Conservation (phyloP, 2,329 filamentous ascomycete genomes). For the Botrytis aclada region DNA sequence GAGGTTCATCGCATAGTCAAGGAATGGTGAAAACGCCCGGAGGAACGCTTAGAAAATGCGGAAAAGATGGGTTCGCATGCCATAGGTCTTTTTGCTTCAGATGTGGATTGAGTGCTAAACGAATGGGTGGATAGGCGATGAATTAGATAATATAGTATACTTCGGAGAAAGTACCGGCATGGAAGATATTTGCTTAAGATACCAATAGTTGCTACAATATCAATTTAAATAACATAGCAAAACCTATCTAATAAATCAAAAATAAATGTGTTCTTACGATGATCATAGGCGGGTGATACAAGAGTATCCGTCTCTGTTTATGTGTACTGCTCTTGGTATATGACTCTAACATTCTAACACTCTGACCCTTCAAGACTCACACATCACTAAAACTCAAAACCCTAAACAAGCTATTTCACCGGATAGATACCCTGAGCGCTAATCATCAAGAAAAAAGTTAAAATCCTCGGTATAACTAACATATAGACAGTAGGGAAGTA, state of each 20-base stretch:
- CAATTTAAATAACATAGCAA: neutral
- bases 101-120: constrained; percentile 39
- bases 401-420: neutral
- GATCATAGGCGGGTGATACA: neutral
- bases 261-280: neutral
- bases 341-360: neutral
- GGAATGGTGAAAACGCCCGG: constrained; percentile 46
- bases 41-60: constrained; percentile 51
- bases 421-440: neutral
- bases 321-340: neutral
- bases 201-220: neutral
- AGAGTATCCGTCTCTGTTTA: neutral
- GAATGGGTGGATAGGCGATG: neutral
- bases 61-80: constrained; percentile 54
- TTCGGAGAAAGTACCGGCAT: neutral
- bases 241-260: neutral
- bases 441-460: neutral
- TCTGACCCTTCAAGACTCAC: neutral
- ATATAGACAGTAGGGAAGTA: too few species aligned
- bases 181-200: neutral
- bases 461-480: too few species aligned
- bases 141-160: neutral
- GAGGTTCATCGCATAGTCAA: constrained; percentile 20
- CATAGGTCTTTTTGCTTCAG: constrained; percentile 59
- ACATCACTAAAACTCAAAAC: neutral